Evolutionary conservation across 2,329 filamentous ascomycete genomes (phyloP), one percentile per base, ranked within the genome.

Genomic region (Botryotinia convoluta): DNA sequence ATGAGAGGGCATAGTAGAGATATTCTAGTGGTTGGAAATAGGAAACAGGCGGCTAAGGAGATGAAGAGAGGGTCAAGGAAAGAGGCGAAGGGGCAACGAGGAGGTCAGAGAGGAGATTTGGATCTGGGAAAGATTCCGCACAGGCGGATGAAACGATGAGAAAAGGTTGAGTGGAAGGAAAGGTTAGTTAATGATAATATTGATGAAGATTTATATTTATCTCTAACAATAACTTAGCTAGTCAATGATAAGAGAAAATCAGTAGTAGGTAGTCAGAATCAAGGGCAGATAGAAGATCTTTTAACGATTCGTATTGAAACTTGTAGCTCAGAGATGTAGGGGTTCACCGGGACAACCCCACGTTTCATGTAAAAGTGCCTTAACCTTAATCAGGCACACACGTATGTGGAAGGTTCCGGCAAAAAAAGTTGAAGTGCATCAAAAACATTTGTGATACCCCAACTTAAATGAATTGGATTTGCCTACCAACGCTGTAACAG

Each of bases 351-450:
- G 35, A 42, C 4, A 35, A 48, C 63, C 48, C 65, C 65, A 68
- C 65, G 37, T 32, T n/a, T 26, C 22, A 69, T 26, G n/a, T 8
- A 57, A 32, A 69, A 22, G 37, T 68, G 62, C 71, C 51, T 72
- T 44, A 32, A 42, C 18, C 14, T 67, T 60, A 39, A 57, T 39
- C 62, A 72, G 62, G 71, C 71, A 72, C 8, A 22, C 32, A 69
- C 20, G 44, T 37, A 35, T 51, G 71, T 68, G 71, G 71, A 72
- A 69, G 42, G 39, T 72, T 72, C 71, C 71, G 71, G 71, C 48
- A 68, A 68, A 72, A 72, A 72, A 72, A 68, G 62, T 72, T 72
- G 39, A 65, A 42, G 12, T 39, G 70, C 39, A 37, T 35, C 29
- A 72, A 48, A 45, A 68, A 72, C 59, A 59, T 72, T 22, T 60